Conservation (phyloP, 169 alveolate species). For the Plasmodium knowlesi region DNA sequence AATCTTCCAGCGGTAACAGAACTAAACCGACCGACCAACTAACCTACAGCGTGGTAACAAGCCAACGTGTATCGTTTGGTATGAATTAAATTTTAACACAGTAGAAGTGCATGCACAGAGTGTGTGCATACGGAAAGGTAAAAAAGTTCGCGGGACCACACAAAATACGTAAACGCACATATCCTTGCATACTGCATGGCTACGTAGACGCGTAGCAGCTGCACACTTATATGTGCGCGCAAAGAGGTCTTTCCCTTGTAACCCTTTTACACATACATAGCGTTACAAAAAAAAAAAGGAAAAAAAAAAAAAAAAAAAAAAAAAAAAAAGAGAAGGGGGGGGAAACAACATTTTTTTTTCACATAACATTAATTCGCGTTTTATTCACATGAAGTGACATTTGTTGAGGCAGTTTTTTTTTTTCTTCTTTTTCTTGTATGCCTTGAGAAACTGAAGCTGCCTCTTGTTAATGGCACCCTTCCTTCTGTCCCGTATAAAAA, state of each 20-base stretch:
- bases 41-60: not conserved
- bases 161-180: not conserved
- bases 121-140: not conserved
- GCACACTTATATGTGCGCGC: not conserved
- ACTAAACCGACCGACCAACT: not conserved
- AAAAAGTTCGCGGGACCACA: not conserved
- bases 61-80: not conserved
- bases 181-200: not conserved
- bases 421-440: constrained; percentile 79
- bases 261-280: not conserved
- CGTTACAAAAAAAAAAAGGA: not conserved
- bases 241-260: not conserved
- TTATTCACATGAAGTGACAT: constrained; percentile 76
- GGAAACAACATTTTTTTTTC: not conserved
- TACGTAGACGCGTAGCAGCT: not conserved
- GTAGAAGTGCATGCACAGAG: not conserved
- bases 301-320: not conserved
- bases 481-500: constrained; percentile 89
- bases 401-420: constrained; percentile 74
- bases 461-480: constrained; percentile 89
- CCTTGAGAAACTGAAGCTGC: constrained; percentile 82
- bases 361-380: not conserved
- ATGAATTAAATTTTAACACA: constrained; percentile 3
- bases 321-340: no score
- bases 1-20: not conserved